Conservation (phyloP, 208 protist genomes). For the Porcisia hertigi region DNA sequence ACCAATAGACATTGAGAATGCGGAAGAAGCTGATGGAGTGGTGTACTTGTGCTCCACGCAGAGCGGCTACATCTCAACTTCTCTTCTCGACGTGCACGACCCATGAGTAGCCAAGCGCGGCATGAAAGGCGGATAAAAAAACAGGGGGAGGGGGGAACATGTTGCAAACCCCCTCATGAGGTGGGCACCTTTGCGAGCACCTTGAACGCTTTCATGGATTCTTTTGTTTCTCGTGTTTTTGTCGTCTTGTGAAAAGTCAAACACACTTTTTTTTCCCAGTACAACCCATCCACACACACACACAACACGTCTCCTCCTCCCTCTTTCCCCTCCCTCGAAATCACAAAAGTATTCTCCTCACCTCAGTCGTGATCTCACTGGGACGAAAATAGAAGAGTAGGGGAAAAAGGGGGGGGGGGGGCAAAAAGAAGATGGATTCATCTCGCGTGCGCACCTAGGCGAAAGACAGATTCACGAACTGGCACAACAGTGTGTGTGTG, state of each 20-base stretch:
- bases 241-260: background rate
- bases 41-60: conserved; percentile 72
- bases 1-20: background rate
- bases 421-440: background rate
- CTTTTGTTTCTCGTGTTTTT: background rate
- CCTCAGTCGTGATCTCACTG: background rate
- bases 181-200: background rate
- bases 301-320: background rate
- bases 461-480: background rate
- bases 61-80: background rate
- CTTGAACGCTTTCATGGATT: background rate
- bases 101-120: background rate
- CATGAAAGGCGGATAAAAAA: background rate
- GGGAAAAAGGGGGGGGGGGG: background rate
- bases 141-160: background rate
- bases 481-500: background rate
- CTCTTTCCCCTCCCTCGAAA: background rate
- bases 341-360: background rate
- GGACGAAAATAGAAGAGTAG: background rate
- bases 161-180: background rate
- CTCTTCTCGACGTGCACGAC: background rate
- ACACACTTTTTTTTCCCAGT: background rate
- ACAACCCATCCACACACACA: background rate
- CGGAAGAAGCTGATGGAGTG: background rate
- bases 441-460: background rate